These are phyloP conservation scores for Lophiostoma macrostomum DNA, from an alignment of 495 filamentous ascomycete genomes.

Conservation along the genomic window DNA sequence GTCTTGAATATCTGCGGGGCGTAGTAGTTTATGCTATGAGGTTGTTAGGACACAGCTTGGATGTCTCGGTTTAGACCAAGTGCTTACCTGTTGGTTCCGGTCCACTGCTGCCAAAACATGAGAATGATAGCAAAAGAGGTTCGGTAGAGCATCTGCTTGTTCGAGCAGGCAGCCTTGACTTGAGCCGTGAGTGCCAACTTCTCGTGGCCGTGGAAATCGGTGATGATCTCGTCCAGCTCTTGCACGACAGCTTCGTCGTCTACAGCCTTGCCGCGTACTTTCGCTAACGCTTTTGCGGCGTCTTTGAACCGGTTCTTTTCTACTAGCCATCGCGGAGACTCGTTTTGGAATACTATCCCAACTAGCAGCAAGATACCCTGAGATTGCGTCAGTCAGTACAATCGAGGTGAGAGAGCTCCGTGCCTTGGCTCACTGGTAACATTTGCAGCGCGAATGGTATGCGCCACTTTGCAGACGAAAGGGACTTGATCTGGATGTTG, in stretches of 20 bases:
- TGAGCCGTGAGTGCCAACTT: constrained; percentile 30
- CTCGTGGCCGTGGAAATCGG: constrained; percentile 32
- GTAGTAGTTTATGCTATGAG: constrained; percentile 29
- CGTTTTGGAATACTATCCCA: constrained; percentile 53
- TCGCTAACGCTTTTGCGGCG: constrained; percentile 58
- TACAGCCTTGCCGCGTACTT: constrained; percentile 56
- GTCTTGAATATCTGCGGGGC: constrained; percentile 35
- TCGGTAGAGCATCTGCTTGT: constrained; percentile 34
- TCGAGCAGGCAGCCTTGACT: constrained; percentile 26
- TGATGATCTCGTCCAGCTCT: constrained; percentile 33
- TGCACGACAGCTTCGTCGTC: constrained; percentile 56
- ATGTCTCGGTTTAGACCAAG: too few relatives aligned
- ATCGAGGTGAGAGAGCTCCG: too few relatives aligned
- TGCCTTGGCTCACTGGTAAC: too few relatives aligned
- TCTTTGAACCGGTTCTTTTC: constrained; percentile 53
- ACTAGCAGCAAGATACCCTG: constrained; percentile 50
- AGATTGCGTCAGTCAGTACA: too few relatives aligned
- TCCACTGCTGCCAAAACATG: constrained; percentile 41
- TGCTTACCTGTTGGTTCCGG: constrained; percentile 36
- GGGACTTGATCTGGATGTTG: constrained; percentile 44
- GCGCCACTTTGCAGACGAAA: constrained; percentile 51
- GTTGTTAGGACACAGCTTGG: too few relatives aligned
- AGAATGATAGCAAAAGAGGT: constrained; percentile 37
- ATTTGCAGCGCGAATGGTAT: constrained; percentile 59
- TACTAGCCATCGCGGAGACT: constrained; percentile 65